Evolutionary conservation across 2,329 filamentous ascomycete genomes (phyloP).

Genomic region (Microsporum ferrugineum): DNA sequence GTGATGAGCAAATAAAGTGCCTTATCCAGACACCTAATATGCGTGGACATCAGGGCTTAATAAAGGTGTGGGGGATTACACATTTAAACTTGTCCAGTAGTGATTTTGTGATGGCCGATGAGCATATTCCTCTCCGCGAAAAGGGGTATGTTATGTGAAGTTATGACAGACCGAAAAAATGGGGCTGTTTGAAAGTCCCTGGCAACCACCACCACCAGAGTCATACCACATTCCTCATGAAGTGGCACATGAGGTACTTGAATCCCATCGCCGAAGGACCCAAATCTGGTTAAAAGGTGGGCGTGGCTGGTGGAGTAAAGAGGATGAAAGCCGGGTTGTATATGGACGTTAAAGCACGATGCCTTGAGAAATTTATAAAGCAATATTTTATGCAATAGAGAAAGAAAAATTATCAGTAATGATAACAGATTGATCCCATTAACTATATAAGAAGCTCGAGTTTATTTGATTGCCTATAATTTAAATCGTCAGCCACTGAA

Average conservation of each 20-base stretch:
- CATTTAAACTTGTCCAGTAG: neutral
- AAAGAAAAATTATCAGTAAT: too few species aligned
- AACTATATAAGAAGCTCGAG: neutral
- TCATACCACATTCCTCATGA: neutral
- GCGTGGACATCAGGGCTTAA: neutral
- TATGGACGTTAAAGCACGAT: neutral
- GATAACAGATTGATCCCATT: too few species aligned
- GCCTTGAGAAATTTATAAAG: too few species aligned
- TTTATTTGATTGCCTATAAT: neutral
- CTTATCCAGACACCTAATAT: neutral
- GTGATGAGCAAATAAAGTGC: neutral
- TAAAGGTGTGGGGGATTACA: neutral
- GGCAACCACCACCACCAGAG: neutral
- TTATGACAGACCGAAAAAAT: conserved; percentile 4
- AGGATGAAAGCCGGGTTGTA: conserved; percentile 6
- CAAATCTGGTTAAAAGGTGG: conserved; percentile 2
- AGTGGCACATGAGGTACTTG: neutral
- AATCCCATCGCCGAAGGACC: neutral
- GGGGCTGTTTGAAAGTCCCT: conserved; percentile 7
- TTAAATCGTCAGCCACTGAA: neutral
- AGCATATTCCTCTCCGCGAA: conserved; percentile 5
- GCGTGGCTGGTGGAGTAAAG: conserved; percentile 5
- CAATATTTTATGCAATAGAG: too few species aligned
- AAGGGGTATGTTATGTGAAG: conserved; percentile 11
- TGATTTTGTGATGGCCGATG: neutral